These are phyloP conservation scores for Fusarium verticillioides DNA, from an alignment of 2,329 filamentous ascomycete species.

Conservation along the genomic window DNA sequence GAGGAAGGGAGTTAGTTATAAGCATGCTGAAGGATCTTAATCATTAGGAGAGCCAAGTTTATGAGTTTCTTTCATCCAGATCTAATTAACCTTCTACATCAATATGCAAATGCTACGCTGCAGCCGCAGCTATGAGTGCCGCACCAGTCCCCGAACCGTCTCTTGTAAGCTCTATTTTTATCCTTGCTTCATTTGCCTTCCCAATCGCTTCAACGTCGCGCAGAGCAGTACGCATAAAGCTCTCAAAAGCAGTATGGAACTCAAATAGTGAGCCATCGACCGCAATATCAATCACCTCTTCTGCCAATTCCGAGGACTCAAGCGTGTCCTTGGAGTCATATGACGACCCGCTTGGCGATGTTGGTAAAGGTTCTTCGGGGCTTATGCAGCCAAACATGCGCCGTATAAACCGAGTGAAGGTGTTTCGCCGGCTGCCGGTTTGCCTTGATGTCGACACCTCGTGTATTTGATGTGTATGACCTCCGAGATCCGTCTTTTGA, in stretches of 20 bases:
- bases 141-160: constrained; percentile 12
- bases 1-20: neutral
- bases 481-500: neutral
- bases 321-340: neutral
- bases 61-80: rapidly evolving
- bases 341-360: neutral
- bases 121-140: constrained; percentile 9
- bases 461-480: neutral
- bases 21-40: neutral
- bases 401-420: rapidly evolving
- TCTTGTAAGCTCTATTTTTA: constrained; percentile 18
- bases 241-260: constrained; percentile 3
- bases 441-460: rapidly evolving
- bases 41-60: too few relatives aligned
- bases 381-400: neutral
- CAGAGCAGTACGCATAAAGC: neutral
- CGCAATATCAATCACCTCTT: neutral
- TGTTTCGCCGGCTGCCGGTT: rapidly evolving
- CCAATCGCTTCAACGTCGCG: neutral
- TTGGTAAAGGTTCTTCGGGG: rapidly evolving
- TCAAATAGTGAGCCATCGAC: constrained; percentile 10
- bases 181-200: neutral
- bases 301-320: neutral
- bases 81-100: neutral
- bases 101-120: neutral